phyloP scores from a whole-genome alignment of 2,329 filamentous ascomycete species.

The Penicillium sp. region DNA sequence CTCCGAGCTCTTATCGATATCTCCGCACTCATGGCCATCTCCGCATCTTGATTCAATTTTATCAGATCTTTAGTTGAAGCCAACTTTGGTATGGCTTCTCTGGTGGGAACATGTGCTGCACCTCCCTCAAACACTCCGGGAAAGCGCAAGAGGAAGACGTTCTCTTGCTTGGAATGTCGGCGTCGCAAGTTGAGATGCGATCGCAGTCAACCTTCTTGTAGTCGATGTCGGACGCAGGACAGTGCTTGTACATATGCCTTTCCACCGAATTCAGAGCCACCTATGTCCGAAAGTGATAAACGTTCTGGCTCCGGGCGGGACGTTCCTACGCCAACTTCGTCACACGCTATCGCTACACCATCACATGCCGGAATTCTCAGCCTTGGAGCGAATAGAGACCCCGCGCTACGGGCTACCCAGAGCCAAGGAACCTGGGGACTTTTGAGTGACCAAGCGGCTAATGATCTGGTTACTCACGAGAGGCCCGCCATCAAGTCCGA shows the following conservation, averaged over 20 bases:
- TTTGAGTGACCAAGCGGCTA: neutral
- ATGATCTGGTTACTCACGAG: neutral
- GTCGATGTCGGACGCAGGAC: slow-evolving; percentile 11
- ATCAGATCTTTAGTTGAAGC: neutral
- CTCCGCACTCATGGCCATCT: neutral
- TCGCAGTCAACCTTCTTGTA: slow-evolving; percentile 16
- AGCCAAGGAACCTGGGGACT: slow-evolving; percentile 8
- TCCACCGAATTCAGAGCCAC: too few species aligned
- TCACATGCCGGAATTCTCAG: neutral
- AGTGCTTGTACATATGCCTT: neutral
- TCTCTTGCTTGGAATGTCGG: slow-evolving; percentile 9
- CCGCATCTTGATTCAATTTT: neutral
- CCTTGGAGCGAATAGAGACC: neutral
- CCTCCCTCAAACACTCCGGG: neutral
- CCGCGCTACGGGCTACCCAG: neutral
- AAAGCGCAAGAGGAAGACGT: slow-evolving; percentile 9
- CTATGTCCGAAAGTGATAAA: neutral
- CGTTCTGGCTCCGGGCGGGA: too few species aligned
- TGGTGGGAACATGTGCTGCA: neutral
- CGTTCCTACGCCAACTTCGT: neutral
- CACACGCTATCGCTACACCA: neutral
- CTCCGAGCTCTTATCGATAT: neutral
- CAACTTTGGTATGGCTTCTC: neutral
- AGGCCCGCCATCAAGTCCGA: slow-evolving; percentile 15
- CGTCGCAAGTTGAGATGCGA: slow-evolving; percentile 17